Evolutionary conservation across 805 yeast genomes (phyloP).

Genomic region (Suhomyces kilbournensis): DNA sequence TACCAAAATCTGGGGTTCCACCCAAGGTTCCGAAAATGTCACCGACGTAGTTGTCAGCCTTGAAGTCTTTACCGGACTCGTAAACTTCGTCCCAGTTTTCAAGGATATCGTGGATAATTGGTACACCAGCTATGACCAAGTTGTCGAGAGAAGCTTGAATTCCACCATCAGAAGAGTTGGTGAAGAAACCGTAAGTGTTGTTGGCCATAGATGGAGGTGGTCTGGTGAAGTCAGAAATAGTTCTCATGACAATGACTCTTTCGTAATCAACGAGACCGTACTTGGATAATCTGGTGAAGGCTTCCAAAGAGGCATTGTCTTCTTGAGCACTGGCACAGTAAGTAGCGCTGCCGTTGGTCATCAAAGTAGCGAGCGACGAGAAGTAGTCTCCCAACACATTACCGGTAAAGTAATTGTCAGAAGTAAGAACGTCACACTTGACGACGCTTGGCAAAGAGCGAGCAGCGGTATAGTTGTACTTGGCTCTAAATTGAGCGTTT

Average conservation of each 20-base stretch:
- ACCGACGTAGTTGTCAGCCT: slow-evolving; percentile 56
- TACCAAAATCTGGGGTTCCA: slow-evolving; percentile 40
- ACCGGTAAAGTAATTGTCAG: slow-evolving; percentile 62
- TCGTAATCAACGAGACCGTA: slow-evolving; percentile 55
- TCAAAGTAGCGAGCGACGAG: slow-evolving; percentile 42
- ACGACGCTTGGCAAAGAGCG: slow-evolving; percentile 43
- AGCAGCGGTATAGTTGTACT: slow-evolving; percentile 50
- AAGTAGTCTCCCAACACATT: slow-evolving; percentile 49
- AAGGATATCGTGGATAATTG: slow-evolving; percentile 53
- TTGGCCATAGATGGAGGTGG: slow-evolving; percentile 46
- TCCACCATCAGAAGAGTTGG: slow-evolving; percentile 51
- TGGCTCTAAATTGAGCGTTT: slow-evolving; percentile 45
- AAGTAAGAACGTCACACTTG: slow-evolving; percentile 58
- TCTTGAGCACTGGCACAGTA: slow-evolving; percentile 67
- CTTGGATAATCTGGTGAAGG: slow-evolving; percentile 51
- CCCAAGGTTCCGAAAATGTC: slow-evolving; percentile 58
- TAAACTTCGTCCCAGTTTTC: slow-evolving; percentile 45
- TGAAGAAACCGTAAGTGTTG: slow-evolving; percentile 50
- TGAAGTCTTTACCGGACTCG: slow-evolving; percentile 29
- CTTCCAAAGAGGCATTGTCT: slow-evolving; percentile 64
- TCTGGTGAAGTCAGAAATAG: slow-evolving; percentile 57
- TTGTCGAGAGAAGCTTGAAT: slow-evolving; percentile 46
- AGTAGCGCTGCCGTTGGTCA: slow-evolving; percentile 57
- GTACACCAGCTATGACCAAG: slow-evolving; percentile 51
- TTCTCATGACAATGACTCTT: slow-evolving; percentile 58